A percentile compares a stretch with the other conserved stretches of the same genome.
These are phyloP conservation scores for Cordia subcordata DNA, from an alignment of 257 asterid species.

Conservation along the genomic window DNA sequence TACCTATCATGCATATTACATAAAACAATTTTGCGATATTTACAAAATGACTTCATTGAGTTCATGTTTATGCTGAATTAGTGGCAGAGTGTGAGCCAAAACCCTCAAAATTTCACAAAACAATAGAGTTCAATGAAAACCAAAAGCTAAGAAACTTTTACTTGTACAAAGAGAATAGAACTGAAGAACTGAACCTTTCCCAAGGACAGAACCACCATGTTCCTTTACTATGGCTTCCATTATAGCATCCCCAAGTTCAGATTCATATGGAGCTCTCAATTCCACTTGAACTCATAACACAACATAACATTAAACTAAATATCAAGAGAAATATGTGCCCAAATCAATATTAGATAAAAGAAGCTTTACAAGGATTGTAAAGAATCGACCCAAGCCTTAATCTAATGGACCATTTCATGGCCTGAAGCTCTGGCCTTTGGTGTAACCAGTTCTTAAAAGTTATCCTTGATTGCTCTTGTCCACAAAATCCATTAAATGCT, in stretches of 20 bases:
- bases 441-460: constrained; percentile 88
- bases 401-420: constrained; percentile 98
- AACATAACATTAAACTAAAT: constrained; percentile 29
- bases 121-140: too few relatives aligned
- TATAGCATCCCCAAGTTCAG: constrained; percentile 99
- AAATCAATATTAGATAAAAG: constrained; percentile 17
- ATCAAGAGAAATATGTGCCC: constrained; percentile 5
- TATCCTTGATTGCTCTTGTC: constrained; percentile 74
- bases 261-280: constrained; percentile 89
- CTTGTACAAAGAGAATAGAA: too few relatives aligned
- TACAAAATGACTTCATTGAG: too few relatives aligned
- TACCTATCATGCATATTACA: too few relatives aligned
- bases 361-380: constrained; percentile 81
- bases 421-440: constrained; percentile 91
- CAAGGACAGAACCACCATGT: constrained; percentile 95
- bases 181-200: constrained; percentile 91
- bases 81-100: too few relatives aligned
- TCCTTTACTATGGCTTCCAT: constrained; percentile 97
- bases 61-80: too few relatives aligned
- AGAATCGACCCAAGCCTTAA: constrained; percentile 93
- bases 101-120: too few relatives aligned
- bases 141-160: too few relatives aligned
- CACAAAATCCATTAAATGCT: constrained; percentile 92
- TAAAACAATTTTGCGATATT: too few relatives aligned
- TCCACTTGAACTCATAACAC: constrained; percentile 66